Percentiles rank a stretch among this genome's conserved stretches.
Conservation (phyloP, 75 land plant species). For the Picea sitchensis region DNA sequence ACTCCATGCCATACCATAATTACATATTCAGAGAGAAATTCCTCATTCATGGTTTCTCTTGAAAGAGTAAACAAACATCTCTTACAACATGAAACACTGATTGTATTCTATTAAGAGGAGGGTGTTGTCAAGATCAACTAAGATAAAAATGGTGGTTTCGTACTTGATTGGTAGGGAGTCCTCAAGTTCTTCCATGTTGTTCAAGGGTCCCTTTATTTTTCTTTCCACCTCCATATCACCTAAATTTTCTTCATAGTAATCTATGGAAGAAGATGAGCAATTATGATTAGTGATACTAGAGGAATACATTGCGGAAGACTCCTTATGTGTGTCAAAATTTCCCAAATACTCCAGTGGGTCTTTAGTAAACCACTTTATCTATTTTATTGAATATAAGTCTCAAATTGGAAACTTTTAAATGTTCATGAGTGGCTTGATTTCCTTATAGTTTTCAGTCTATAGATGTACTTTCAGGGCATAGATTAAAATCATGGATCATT, state of each 20-base stretch:
- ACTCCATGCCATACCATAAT: not conserved
- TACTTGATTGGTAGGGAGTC: slow-evolving; percentile 30
- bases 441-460: no score
- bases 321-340: not conserved
- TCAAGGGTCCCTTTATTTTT: slow-evolving; percentile 15
- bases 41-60: not conserved
- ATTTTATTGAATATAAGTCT: no score
- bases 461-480: no score
- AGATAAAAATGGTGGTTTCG: not conserved
- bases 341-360: not conserved
- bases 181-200: slow-evolving; percentile 14
- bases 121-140: no score
- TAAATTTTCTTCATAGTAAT: not conserved
- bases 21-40: not conserved
- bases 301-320: not conserved
- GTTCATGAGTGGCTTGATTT: no score
- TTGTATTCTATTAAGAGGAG: not conserved
- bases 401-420: no score
- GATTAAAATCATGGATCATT: no score
- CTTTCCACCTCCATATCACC: slow-evolving; percentile 25
- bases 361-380: no score
- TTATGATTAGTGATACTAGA: slow-evolving; percentile 5
- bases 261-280: not conserved
- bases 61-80: not conserved
- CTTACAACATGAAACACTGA: no score